Conservation (phyloP, 257 asterid species). For the Haberlea rhodopensis region DNA sequence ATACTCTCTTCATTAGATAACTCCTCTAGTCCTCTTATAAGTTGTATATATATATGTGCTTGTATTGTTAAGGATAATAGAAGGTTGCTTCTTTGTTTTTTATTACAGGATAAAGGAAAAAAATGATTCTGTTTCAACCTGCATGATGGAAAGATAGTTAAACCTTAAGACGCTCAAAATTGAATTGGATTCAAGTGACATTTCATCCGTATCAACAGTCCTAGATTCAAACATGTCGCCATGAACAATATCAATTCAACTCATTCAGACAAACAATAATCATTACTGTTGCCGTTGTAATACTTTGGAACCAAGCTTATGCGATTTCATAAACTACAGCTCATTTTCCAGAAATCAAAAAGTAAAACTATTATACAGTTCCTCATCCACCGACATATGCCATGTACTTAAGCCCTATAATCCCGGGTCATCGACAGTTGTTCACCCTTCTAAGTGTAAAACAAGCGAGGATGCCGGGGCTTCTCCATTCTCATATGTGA, state of each 20-base stretch:
- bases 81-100: too few species aligned
- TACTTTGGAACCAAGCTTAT: neutral
- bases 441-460: neutral
- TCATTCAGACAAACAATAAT: neutral
- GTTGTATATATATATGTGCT: too few species aligned
- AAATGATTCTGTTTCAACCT: too few species aligned
- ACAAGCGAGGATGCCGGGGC: neutral
- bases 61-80: too few species aligned
- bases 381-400: neutral
- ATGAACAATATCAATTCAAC: neutral
- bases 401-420: neutral
- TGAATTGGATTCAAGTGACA: neutral
- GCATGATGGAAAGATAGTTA: neutral
- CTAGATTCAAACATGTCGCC: neutral
- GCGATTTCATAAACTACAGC: neutral
- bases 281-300: neutral
- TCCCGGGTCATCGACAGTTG: neutral
- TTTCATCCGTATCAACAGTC: neutral
- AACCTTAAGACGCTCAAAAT: too few species aligned
- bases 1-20: neutral
- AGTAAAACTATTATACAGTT: neutral
- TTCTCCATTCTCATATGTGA: neutral
- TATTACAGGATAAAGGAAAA: too few species aligned
- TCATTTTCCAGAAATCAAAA: neutral
- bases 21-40: neutral